Evolutionary conservation across 2,329 filamentous ascomycete genomes (phyloP).

Genomic region (Nigrospora oryzae): DNA sequence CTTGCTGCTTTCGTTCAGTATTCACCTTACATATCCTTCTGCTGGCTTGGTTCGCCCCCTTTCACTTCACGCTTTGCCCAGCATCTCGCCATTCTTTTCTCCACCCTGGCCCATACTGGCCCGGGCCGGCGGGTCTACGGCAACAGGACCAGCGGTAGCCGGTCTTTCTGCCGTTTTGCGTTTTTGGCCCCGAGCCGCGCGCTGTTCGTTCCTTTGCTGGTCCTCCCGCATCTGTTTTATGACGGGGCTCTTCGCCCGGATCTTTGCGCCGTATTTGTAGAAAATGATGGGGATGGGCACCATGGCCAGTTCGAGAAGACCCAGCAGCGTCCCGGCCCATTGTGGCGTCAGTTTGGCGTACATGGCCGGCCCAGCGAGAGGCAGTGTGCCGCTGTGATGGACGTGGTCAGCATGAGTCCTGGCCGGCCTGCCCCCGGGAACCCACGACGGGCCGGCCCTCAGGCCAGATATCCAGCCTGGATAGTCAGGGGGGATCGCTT

Average conservation of each 20-base stretch:
- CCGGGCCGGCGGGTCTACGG: neutral
- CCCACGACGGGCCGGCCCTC: too few species aligned
- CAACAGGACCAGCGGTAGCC: neutral
- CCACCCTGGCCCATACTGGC: too few species aligned
- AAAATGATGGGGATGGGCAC: slow-evolving; percentile 78
- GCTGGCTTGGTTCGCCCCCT: too few species aligned
- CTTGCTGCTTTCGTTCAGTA: too few species aligned
- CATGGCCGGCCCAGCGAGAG: slow-evolving; percentile 66
- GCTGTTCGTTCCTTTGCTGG: slow-evolving; percentile 28
- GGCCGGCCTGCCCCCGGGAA: too few species aligned
- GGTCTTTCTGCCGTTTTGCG: slow-evolving; percentile 7
- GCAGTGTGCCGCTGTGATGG: slow-evolving; percentile 54
- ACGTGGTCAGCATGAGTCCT: too few species aligned
- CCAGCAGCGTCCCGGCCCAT: slow-evolving; percentile 72
- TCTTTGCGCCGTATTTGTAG: slow-evolving; percentile 51
- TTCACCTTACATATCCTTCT: too few species aligned
- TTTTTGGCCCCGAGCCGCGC: slow-evolving; percentile 19
- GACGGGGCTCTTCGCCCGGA: slow-evolving; percentile 41
- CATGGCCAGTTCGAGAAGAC: slow-evolving; percentile 61
- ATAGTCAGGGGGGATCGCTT: too few species aligned
- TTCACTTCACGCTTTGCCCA: too few species aligned
- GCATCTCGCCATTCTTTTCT: too few species aligned
- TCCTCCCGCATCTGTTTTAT: slow-evolving; percentile 36
- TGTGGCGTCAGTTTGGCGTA: slow-evolving; percentile 62
- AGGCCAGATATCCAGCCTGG: too few species aligned